Evolutionary conservation across 2,329 filamentous ascomycete species (phyloP).

Genomic region (Aspergillus sp.): DNA sequence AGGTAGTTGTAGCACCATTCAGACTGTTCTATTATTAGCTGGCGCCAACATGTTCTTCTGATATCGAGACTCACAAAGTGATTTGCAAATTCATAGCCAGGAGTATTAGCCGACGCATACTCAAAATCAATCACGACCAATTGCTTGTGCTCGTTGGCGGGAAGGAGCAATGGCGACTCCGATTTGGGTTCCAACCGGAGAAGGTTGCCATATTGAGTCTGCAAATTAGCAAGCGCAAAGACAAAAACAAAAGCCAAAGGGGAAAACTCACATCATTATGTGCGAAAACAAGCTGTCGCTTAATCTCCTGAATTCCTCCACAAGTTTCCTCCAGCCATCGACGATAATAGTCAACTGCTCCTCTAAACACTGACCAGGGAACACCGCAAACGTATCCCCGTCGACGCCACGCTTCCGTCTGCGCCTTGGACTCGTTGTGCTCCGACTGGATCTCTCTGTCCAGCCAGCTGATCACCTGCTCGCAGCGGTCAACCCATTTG

Average conservation of each 20-base stretch:
- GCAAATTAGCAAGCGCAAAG: conserved; percentile 8
- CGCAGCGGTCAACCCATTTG: conserved; percentile 65
- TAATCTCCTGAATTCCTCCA: conserved; percentile 58
- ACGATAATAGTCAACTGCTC: conserved; percentile 68
- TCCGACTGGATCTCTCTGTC: conserved; percentile 51
- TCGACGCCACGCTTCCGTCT: conserved; percentile 53
- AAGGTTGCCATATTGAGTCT: conserved; percentile 99
- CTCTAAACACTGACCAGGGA: conserved; percentile 70
- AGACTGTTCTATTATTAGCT: conserved; percentile 39
- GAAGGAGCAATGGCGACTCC: conserved; percentile 77
- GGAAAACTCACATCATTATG: conserved; percentile 75
- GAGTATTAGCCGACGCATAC: conserved; percentile 82
- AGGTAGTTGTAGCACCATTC: conserved; percentile 99
- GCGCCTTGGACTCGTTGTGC: conserved; percentile 35
- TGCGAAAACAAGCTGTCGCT: conserved; percentile 77
- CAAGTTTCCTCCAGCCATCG: conserved; percentile 64
- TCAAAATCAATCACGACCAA: conserved; percentile 97
- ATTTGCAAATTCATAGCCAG: conserved; percentile 88
- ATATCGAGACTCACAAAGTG: conserved; percentile 60
- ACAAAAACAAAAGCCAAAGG: not conserved
- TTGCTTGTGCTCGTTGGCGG: conserved; percentile 90
- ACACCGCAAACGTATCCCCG: conserved; percentile 74
- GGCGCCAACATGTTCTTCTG: no score
- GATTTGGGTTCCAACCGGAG: conserved; percentile 62
- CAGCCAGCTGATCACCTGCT: conserved; percentile 45